Base-by-base conservation (phyloP, 306 rosid genomes). In the Gleditsia sinensis region DNA sequence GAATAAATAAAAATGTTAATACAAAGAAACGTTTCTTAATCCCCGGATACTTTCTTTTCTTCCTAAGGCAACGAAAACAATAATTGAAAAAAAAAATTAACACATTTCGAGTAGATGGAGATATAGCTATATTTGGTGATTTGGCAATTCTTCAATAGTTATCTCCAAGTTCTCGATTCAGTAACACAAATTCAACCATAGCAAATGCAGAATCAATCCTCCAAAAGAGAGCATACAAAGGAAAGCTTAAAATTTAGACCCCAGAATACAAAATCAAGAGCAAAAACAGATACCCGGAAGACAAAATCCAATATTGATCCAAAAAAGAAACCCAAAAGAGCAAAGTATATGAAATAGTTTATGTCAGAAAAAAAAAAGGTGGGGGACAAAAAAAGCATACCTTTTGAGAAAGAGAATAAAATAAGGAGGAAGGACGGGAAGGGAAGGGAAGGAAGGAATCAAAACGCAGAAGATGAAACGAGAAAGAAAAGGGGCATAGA, bases 221-320 rank as follows among this genome's bases (percentile, higher is more conserved):
- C 1, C 2, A 54, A 53, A 3, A 24, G 4, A 65, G 6, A 32
- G 27, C n/a, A 14, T 20, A 43, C 3, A 6, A 60, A 51, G 19
- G 9, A 14, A 46, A 42, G 14, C 56, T 51, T 59, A 32, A 66
- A 66, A 37, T 17, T 21, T 13, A 14, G 6, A 21, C 20, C 20
- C 67, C 40, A 72, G 33, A 53, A 16, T 57, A 62, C 37, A 74
- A 63, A 14, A 36, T 9, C 23, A 39, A 27, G 10, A 34, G 28
- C 54, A 75, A 75, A 58, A 71, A 39, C 72, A 66, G 64, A 51
- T 36, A 71, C 54, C 69, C 60, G 66, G 51, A 8, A 40, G 13
- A 25, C 55, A 74, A 65, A 30, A 54, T 11, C 63, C 43, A 66
- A 79, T 13, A 62, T 30, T 42, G 16, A 75, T 25, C 68, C 9